Percentiles rank a stretch among this genome's conserved stretches.
These are phyloP conservation scores for Lentinula edodes DNA, from an alignment of 768 basidiomycete species.

Conservation along the genomic window DNA sequence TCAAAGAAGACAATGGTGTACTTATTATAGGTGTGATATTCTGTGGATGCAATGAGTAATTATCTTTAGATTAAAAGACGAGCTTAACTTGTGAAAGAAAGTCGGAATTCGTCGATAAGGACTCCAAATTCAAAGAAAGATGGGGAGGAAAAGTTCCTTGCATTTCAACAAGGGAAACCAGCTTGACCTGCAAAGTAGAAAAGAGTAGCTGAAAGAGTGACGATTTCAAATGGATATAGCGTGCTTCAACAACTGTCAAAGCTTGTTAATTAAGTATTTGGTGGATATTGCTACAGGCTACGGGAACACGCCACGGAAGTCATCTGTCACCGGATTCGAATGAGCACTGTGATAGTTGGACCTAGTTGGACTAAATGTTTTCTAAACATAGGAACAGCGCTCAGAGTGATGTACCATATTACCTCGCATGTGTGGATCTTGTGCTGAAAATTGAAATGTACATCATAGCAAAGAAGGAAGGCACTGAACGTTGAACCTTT, in stretches of 20 bases:
- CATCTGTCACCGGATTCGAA: neutral
- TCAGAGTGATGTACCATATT: neutral
- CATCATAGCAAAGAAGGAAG: too few relatives aligned
- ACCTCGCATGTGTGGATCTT: too few relatives aligned
- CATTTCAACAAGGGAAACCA: neutral
- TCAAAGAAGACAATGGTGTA: constrained; percentile 18
- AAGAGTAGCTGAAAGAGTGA: neutral
- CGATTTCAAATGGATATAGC: neutral
- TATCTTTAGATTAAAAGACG: neutral
- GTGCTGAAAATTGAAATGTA: too few relatives aligned
- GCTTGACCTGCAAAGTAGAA: neutral
- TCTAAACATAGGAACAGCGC: neutral
- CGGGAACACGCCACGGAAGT: neutral
- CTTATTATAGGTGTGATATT: neutral
- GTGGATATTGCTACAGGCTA: neutral
- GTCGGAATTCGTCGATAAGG: neutral
- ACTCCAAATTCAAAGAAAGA: constrained; percentile 4
- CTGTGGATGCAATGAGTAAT: too few relatives aligned
- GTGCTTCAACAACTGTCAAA: neutral
- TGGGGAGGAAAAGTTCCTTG: neutral
- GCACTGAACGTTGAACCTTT: too few relatives aligned
- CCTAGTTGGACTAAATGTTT: neutral
- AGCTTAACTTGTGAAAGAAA: neutral
- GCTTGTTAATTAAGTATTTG: neutral
- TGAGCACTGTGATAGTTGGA: neutral